Conservation (phyloP, 2,329 filamentous ascomycete genomes). For the Aspergillus sp. region DNA sequence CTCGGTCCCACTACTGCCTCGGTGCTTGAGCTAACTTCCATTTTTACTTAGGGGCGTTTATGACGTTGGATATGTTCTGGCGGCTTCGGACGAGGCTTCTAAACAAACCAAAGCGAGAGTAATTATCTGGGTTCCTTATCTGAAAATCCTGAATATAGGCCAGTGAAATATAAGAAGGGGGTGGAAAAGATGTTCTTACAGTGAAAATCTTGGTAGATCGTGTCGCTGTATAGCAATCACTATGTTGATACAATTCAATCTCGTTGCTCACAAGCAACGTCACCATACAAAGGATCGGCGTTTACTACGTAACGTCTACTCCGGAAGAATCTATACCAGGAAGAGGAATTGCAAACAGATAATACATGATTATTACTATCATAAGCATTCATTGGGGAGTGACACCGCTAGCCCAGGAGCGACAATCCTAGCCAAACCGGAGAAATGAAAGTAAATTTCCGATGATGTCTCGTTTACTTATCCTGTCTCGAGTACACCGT, state of each 20-base stretch:
- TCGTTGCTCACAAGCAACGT: neutral
- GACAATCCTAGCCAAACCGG: neutral
- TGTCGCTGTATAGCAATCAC: neutral
- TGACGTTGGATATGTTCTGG: conserved; percentile 40
- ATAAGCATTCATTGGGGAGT: neutral
- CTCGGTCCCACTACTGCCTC: neutral
- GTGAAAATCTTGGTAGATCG: neutral
- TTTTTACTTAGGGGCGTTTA: conserved; percentile 31
- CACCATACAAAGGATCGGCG: neutral
- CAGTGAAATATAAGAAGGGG: no score
- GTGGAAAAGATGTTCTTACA: neutral
- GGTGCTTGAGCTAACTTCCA: conserved; percentile 4
- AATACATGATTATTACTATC: neutral
- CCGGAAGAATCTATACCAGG: neutral
- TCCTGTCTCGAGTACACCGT: neutral
- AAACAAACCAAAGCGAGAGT: conserved; percentile 32
- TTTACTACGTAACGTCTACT: neutral
- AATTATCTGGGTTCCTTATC: neutral
- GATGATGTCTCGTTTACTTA: neutral
- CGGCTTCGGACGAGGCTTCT: conserved; percentile 30
- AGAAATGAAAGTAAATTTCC: neutral
- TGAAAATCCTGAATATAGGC: neutral
- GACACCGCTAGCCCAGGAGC: neutral
- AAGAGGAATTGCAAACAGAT: neutral
- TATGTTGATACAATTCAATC: neutral